Evolutionary conservation across 495 filamentous ascomycete genomes (phyloP).

Genomic region (Penicillium waksmanii): DNA sequence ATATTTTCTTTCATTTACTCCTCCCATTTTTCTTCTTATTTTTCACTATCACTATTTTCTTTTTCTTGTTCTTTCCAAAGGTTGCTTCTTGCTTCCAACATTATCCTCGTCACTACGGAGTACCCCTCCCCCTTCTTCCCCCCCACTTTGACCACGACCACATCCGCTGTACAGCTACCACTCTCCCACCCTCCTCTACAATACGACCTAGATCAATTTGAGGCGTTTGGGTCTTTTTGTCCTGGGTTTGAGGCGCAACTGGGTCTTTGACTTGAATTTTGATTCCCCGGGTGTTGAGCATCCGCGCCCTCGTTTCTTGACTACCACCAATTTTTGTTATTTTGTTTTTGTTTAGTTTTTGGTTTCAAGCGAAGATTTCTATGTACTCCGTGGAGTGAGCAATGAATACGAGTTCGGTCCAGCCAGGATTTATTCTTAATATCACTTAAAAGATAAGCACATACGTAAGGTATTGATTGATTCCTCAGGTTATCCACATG

Average conservation of each 20-base stretch:
- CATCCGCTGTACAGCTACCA: slow-evolving; percentile 9
- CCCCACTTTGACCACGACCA: slow-evolving; percentile 9
- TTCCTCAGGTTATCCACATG: neutral
- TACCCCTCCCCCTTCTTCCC: neutral
- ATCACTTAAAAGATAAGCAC: neutral
- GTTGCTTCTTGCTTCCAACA: slow-evolving; percentile 11
- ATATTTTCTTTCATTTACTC: slow-evolving; percentile 4
- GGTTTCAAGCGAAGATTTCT: neutral
- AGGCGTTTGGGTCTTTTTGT: slow-evolving; percentile 23
- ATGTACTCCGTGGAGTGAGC: slow-evolving; percentile 9
- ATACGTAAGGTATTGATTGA: neutral
- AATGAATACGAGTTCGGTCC: slow-evolving; percentile 13
- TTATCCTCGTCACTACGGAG: neutral
- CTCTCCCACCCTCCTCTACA: slow-evolving; percentile 3
- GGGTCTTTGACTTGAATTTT: slow-evolving; percentile 11
- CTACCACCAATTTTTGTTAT: slow-evolving; percentile 2
- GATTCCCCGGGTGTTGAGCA: slow-evolving; percentile 19
- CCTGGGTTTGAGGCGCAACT: slow-evolving; percentile 23
- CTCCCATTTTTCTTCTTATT: slow-evolving; percentile 13
- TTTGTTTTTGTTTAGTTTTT: slow-evolving; percentile 6
- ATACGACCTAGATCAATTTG: slow-evolving; percentile 18
- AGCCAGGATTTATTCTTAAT: neutral
- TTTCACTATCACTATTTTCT: slow-evolving; percentile 12
- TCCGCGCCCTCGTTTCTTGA: slow-evolving; percentile 17
- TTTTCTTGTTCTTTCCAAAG: slow-evolving; percentile 11